Base-by-base conservation (phyloP, 768 basidiomycete genomes). In the Tremella mesenterica region DNA sequence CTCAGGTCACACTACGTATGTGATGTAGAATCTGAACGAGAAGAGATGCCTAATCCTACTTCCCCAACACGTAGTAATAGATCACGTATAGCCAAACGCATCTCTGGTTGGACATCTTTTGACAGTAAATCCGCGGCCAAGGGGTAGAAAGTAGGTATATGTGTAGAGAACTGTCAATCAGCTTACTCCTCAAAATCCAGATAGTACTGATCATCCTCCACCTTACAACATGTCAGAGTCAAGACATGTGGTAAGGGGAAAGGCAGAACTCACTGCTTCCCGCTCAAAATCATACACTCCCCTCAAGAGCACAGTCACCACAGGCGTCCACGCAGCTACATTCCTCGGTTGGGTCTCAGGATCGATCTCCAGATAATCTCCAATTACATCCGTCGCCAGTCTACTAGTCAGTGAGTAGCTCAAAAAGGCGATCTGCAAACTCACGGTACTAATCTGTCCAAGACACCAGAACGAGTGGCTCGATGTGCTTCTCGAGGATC, bases 251-350 rank as follows among this genome's bases (percentile, higher is more conserved):
- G n/a, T n/a, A n/a, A n/a, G n/a, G n/a, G 38, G 4, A 5, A 4
- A 41, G 4, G n/a, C 38, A 34, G 36, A 14, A 67, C 92, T 75
- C 67, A 96, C 93, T 31, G 86, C 84, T 68, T 85, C 89, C 60
- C 89, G 85, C 65, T 96, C 91, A 59, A 96, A 88, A 20, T 80
- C 80, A 70, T 83, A 83, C 69, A 89, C 90, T 6, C 95, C 95
- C 53, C 88, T 83, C 8, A 99, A 67, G 44, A 95, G 87, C 70
- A 96, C 92, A 9, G 84, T 85, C n/a, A 96, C 85, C 27, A 99
- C 95, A n/a, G 95, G 95, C 20, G 89, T 93, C 95, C 95, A 99
- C 0, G 95, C 93, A 13, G 83, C 73, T 54, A 99, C 92, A 70
- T 95, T 97, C 75, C 96, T 89, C 48, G 83, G 83, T 74, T 97